phyloP scores from a whole-genome alignment of 2,329 filamentous ascomycete species.

The Achaetomium macrosporum region DNA sequence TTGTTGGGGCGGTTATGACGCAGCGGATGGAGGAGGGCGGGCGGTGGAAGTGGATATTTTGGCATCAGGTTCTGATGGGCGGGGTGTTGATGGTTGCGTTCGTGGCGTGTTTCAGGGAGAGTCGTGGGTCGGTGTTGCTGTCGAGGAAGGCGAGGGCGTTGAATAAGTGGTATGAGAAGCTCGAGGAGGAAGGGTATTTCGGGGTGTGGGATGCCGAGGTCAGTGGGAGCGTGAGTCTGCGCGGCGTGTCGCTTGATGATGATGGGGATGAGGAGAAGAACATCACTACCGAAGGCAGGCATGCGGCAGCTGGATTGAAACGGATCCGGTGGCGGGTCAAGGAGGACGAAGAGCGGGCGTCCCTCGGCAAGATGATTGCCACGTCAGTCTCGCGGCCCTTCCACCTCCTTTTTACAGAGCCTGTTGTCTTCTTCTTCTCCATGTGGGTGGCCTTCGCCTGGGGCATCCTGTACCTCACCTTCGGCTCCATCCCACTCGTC shows the following conservation, averaged over 20 bases:
- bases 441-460: slow-evolving; percentile 87
- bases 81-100: slow-evolving; percentile 59
- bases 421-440: slow-evolving; percentile 79
- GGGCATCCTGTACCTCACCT: slow-evolving; percentile 82
- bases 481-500: slow-evolving; percentile 73
- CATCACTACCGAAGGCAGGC: not conserved
- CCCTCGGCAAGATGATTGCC: slow-evolving; percentile 61
- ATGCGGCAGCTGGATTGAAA: slow-evolving; percentile 26
- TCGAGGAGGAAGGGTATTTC: slow-evolving; percentile 59
- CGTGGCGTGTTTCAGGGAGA: slow-evolving; percentile 70
- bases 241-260: not conserved
- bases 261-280: slow-evolving; percentile 21
- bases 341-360: slow-evolving; percentile 68
- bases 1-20: slow-evolving; percentile 65
- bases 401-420: slow-evolving; percentile 67
- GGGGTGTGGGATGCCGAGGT: slow-evolving; percentile 37
- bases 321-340: slow-evolving; percentile 76
- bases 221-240: slow-evolving; percentile 8
- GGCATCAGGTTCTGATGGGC: slow-evolving; percentile 70
- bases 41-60: slow-evolving; percentile 82
- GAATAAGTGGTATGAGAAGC: slow-evolving; percentile 72
- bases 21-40: slow-evolving; percentile 43
- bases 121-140: slow-evolving; percentile 72
- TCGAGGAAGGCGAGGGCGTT: slow-evolving; percentile 66
- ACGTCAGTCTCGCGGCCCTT: slow-evolving; percentile 75